These are phyloP conservation scores for Adansonia madagascariensis DNA, from an alignment of 441 rosid species.

Conservation along the genomic window DNA sequence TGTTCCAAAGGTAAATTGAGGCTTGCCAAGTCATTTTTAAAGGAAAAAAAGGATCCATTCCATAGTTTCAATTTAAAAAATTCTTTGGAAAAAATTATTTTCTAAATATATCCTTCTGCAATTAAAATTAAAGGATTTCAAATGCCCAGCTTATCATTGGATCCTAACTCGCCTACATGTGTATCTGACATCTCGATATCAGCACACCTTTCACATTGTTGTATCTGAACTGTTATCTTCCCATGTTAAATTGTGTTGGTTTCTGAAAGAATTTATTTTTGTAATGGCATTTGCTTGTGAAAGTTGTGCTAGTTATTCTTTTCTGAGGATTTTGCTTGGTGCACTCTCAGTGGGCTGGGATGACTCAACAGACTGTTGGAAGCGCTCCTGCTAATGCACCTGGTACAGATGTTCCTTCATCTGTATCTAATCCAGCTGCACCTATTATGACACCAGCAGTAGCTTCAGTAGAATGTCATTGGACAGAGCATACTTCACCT, in stretches of 20 bases:
- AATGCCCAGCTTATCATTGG: background rate
- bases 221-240: background rate
- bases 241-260: background rate
- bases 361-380: slow-evolving; percentile 47
- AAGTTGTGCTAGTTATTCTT: background rate
- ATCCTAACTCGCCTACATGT: background rate
- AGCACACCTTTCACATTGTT: background rate
- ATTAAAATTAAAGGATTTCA: slow-evolving; percentile 11
- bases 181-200: background rate
- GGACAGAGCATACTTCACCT: slow-evolving; percentile 98
- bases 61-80: background rate
- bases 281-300: background rate
- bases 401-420: slow-evolving; percentile 52
- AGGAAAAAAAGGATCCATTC: background rate
- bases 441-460: slow-evolving; percentile 45
- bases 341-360: slow-evolving; percentile 66
- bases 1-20: background rate
- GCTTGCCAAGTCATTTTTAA: background rate
- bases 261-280: background rate
- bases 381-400: slow-evolving; percentile 48
- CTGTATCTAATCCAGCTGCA: slow-evolving; percentile 44
- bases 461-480: slow-evolving; percentile 66
- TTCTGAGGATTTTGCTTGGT: slow-evolving; percentile 5
- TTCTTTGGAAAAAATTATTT: background rate
- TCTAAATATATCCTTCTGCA: background rate